Conservation (phyloP, 1,139 yeast genomes). For the Candida sp. region DNA sequence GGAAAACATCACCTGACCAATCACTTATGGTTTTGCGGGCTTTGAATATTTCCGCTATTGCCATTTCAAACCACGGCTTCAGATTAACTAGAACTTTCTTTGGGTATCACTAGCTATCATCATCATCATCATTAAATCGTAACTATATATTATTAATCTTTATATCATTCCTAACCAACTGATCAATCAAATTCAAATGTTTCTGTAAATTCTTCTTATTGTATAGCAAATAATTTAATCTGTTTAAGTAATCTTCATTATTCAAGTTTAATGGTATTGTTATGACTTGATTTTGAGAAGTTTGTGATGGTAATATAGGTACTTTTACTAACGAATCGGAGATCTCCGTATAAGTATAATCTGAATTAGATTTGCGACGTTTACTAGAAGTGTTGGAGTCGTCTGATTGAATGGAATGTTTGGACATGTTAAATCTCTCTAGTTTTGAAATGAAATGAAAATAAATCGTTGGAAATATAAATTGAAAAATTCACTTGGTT, state of each 20-base stretch:
- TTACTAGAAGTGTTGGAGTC: neutral
- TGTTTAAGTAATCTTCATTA: neutral
- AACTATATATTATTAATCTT: neutral
- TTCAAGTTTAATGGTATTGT: conserved; percentile 1
- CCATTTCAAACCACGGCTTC: no score
- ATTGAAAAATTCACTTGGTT: neutral
- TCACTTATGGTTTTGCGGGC: no score
- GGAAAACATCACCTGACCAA: no score
- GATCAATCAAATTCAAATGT: conserved; percentile 21
- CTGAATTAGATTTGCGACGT: neutral
- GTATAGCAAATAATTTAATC: conserved; percentile 1
- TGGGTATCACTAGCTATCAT: neutral
- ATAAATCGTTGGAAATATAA: no score
- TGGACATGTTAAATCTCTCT: neutral
- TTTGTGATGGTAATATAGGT: neutral
- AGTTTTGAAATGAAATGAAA: no score
- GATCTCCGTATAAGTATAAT: conserved; percentile 3
- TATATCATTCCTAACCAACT: conserved; percentile 10
- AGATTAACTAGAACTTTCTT: neutral
- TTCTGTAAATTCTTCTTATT: conserved; percentile 13
- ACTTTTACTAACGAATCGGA: neutral
- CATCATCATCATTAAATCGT: neutral
- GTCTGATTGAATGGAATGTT: neutral
- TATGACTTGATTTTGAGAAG: conserved; percentile 2
- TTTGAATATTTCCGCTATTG: no score